Conservation (phyloP, 345 rosid genomes). For the Brassica napus region Da-Ae NC_063444.1:16650501-16651000, state of each 20-base stretch:
- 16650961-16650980: neutral
- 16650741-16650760: constrained; percentile 95
- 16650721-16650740: constrained; percentile 93
- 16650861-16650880: constrained; percentile 92
- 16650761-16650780: constrained; percentile 95
- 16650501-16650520: constrained; percentile 66
- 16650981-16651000: neutral
- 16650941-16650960: neutral
- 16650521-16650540: neutral
- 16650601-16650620: neutral
- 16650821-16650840: constrained; percentile 84
- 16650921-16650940: constrained; percentile 1
- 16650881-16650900: constrained; percentile 46
- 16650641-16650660: constrained; percentile 86
- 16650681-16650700: constrained; percentile 77
- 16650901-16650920: constrained; percentile 19
- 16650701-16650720: constrained; percentile 88
- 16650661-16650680: constrained; percentile 65
- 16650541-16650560: constrained; percentile 12
- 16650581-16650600: neutral
- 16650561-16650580: neutral
- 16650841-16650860: constrained; percentile 97
- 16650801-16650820: constrained; percentile 91
- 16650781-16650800: constrained; percentile 99
- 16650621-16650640: constrained; percentile 85